phyloP scores from a whole-genome alignment of 805 yeast genomes.

The Hanseniaspora thailandica region DNA sequence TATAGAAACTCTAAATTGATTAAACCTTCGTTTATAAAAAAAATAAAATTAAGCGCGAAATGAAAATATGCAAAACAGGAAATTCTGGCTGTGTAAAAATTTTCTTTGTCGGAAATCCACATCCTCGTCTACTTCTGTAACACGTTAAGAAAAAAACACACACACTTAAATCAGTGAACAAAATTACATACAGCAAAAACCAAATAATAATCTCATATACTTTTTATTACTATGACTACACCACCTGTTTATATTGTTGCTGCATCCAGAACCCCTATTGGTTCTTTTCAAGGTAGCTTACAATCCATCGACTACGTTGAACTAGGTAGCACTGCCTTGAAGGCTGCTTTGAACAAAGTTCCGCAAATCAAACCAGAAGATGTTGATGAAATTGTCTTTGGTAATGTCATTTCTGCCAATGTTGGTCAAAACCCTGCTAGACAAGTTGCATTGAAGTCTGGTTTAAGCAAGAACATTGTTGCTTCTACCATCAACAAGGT shows the following conservation, averaged over 20 bases:
- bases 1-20: no score
- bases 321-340: conserved; percentile 85
- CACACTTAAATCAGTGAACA: no score
- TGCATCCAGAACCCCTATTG: conserved; percentile 89
- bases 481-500: conserved; percentile 93
- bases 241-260: conserved; percentile 74
- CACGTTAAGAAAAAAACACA: no score
- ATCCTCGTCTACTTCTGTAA: no score
- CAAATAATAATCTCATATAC: no score
- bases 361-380: conserved; percentile 66
- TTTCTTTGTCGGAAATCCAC: no score
- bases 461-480: conserved; percentile 64
- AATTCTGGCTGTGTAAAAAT: no score
- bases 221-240: no score
- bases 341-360: conserved; percentile 71
- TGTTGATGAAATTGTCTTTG: conserved; percentile 84
- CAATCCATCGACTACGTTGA: conserved; percentile 68
- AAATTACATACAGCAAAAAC: no score
- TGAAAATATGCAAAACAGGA: no score
- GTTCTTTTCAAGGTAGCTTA: conserved; percentile 80
- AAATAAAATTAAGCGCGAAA: no score
- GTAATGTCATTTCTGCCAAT: conserved; percentile 85
- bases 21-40: no score
- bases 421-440: conserved; percentile 97
- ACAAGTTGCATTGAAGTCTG: conserved; percentile 88